Base-by-base conservation (phyloP, 1,139 yeast species). In the Pichia sp. region DNA sequence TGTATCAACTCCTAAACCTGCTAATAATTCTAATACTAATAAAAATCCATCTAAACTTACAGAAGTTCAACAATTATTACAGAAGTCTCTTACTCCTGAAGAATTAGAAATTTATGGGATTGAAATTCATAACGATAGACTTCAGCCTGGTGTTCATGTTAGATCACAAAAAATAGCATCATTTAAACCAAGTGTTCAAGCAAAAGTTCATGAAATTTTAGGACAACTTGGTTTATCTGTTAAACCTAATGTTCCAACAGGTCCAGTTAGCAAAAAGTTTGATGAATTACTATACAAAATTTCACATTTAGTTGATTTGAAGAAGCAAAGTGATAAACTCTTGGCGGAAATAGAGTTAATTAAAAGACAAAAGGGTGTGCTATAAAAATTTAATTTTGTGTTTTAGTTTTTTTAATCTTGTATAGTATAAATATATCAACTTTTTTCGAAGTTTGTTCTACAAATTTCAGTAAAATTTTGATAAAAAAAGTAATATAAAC, bases 91-190 rank as follows among this genome's bases (percentile, higher is more conserved):
- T 43, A 75, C 87, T 0, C 72, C 78, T 29, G 83, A 86, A 56
- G 96, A 89, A 57, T 92, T 87, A 62, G 86, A 82, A 46, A 83
- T 90, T 0, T 85, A 83, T 57, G 98, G 98, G 12, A 74, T 94
- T 36, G 72, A 81, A 45, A 84, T 84, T 55, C 96, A 87, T 63
- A 76, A 79, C 16, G 97, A 90, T 47, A 81, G 83, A 54, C 67
- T 87, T 16, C 76, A 79, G 3, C 78, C 89, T 0, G 95, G 96
- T 22, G 97, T 87, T 1, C 78, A 73, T 39, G 68, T 92, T 48
- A 74, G 98, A 51, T 86, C 97, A 0, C 70, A 85, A 9, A 80
- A 77, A 57, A 65, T 80, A 26, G 68, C 80, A 4, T 67, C 80
- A 2, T 76, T 74, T 56, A 81, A 81, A 54, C 85, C 85, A 11